Conservation (phyloP, 805 yeast species). For the Metschnikowia noctiluminum region DNA sequence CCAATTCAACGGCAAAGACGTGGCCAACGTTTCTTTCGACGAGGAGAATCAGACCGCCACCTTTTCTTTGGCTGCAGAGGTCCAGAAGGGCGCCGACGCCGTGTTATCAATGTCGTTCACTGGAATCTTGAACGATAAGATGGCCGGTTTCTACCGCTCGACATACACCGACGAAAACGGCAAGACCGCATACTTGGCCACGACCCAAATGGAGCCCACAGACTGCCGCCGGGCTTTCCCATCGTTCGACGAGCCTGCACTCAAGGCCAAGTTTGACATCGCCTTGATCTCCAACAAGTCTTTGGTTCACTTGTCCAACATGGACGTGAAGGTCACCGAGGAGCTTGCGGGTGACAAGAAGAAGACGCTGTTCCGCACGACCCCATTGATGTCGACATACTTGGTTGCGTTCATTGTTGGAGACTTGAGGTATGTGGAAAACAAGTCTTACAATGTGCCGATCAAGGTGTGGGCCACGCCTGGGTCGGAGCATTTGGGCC, state of each 20-base stretch:
- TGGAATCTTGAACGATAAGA: slow-evolving; percentile 68
- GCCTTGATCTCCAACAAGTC: slow-evolving; percentile 54
- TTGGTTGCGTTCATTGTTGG: slow-evolving; percentile 81
- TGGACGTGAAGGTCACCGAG: slow-evolving; percentile 56
- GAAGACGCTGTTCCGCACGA: slow-evolving; percentile 61
- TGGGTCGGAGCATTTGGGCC: slow-evolving; percentile 69
- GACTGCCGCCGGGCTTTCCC: slow-evolving; percentile 89
- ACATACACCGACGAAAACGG: slow-evolving; percentile 56
- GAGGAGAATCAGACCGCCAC: slow-evolving; percentile 40
- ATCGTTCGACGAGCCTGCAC: slow-evolving; percentile 79
- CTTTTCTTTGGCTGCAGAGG: slow-evolving; percentile 36
- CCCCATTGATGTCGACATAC: slow-evolving; percentile 83
- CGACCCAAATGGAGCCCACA: slow-evolving; percentile 85
- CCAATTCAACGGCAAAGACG: slow-evolving; percentile 27
- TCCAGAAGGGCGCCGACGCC: slow-evolving; percentile 37
- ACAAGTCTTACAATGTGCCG: slow-evolving; percentile 63
- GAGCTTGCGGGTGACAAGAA: slow-evolving; percentile 44
- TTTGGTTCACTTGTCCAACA: slow-evolving; percentile 63
- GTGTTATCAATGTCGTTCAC: slow-evolving; percentile 49
- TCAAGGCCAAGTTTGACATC: slow-evolving; percentile 70
- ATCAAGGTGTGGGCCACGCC: slow-evolving; percentile 80
- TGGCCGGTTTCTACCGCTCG: slow-evolving; percentile 82
- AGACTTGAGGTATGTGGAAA: slow-evolving; percentile 71
- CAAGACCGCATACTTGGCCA: slow-evolving; percentile 65
- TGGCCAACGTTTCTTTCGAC: slow-evolving; percentile 25